phyloP scores from a whole-genome alignment of 2,329 filamentous ascomycete genomes.

The Alternaria arborescens region DNA sequence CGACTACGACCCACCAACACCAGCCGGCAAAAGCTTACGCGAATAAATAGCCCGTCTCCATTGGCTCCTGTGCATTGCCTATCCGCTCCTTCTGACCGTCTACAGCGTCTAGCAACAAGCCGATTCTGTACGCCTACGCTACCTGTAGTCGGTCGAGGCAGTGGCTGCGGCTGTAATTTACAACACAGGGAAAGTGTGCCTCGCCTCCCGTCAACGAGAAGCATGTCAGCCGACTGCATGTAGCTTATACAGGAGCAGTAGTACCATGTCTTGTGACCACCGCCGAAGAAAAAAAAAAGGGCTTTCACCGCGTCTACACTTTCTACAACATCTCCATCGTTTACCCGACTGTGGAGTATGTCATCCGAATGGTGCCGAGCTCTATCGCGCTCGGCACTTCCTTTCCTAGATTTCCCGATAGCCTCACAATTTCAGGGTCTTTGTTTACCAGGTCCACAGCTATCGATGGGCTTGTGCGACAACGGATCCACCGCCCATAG shows the following conservation, averaged over 20 bases:
- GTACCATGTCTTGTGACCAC: neutral
- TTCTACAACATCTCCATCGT: constrained; percentile 7
- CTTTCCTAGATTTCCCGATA: constrained; percentile 37
- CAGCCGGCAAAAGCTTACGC: constrained; percentile 22
- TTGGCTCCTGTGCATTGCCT: constrained; percentile 16
- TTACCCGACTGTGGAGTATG: constrained; percentile 25
- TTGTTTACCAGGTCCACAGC: constrained; percentile 26
- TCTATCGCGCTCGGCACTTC: constrained; percentile 15
- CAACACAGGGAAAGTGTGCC: constrained; percentile 10
- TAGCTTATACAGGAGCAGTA: neutral
- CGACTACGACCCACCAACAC: constrained; percentile 17
- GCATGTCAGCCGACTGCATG: constrained; percentile 11
- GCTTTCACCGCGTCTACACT: constrained; percentile 5
- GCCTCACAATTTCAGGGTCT: constrained; percentile 34
- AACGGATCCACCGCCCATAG: constrained; percentile 26
- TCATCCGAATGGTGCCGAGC: constrained; percentile 25
- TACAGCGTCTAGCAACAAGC: constrained; percentile 6
- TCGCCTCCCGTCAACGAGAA: constrained; percentile 3
- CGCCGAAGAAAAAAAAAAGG: neutral
- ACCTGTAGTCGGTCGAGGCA: neutral
- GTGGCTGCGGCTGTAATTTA: neutral
- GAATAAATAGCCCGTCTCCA: constrained; percentile 15
- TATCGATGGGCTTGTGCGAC: constrained; percentile 13
- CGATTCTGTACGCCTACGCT: constrained; percentile 1
- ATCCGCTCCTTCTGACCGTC: constrained; percentile 6